These are phyloP conservation scores for Xanthoparmelia taractica DNA, from an alignment of 495 filamentous ascomycete species.

Conservation along the genomic window DNA sequence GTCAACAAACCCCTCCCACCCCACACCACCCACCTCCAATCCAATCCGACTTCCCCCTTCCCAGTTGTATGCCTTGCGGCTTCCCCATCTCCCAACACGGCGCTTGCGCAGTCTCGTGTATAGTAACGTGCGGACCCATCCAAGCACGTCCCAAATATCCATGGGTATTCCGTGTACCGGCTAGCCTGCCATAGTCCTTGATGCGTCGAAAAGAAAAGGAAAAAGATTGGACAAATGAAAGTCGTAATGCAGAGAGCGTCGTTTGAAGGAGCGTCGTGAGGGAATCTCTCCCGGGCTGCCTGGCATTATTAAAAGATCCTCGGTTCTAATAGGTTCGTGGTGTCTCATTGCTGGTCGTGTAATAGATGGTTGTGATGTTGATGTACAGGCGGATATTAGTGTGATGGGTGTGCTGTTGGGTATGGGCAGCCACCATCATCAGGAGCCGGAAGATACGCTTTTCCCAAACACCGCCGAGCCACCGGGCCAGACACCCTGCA, in stretches of 20 bases:
- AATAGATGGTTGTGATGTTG: not conserved
- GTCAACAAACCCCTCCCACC: too few species aligned
- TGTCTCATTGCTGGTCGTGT: slow-evolving; percentile 1
- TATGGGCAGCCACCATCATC: not conserved
- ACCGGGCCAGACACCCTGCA: slow-evolving; percentile 19
- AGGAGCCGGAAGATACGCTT: slow-evolving; percentile 9
- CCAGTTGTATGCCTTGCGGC: not conserved
- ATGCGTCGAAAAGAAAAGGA: not conserved
- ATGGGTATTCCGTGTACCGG: slow-evolving; percentile 10
- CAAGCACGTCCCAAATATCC: not conserved
- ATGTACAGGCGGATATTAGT: slow-evolving; percentile 7
- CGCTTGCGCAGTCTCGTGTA: not conserved
- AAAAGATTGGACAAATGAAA: slow-evolving; percentile 10
- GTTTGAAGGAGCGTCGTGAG: slow-evolving; percentile 3
- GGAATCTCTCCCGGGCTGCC: not conserved
- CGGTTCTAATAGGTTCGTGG: slow-evolving; percentile 4
- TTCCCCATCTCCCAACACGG: not conserved
- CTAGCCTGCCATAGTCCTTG: not conserved
- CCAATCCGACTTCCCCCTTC: too few species aligned
- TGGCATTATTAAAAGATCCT: not conserved
- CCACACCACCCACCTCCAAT: too few species aligned
- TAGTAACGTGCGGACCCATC: too few species aligned
- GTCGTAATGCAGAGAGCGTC: slow-evolving; percentile 3
- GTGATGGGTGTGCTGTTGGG: not conserved
- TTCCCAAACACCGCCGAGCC: slow-evolving; percentile 11